Evolutionary conservation across 192 early-diverging fungal genomes (phyloP).

Genomic region (Entomortierella lignicola): DNA sequence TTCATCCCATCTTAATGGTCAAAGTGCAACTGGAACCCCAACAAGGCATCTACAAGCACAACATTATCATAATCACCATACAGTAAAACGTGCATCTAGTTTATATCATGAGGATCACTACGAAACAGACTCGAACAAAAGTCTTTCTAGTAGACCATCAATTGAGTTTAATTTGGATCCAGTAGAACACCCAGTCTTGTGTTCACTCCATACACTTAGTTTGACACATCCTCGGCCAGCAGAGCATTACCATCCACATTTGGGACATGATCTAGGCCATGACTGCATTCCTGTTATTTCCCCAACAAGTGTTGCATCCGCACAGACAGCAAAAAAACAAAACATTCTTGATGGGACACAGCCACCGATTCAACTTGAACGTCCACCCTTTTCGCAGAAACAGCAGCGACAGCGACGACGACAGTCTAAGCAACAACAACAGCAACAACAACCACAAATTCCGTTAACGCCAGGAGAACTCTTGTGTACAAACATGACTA

Average conservation of each 20-base stretch:
- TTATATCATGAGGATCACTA: constrained; percentile 3
- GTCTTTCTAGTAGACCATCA: constrained; percentile 9
- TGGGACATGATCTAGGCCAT: constrained; percentile 46
- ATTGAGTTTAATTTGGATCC: constrained; percentile 21
- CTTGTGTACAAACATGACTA: neutral
- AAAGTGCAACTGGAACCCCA: neutral
- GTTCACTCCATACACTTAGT: constrained; percentile 36
- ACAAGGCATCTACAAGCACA: constrained; percentile 9
- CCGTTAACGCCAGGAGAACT: constrained; percentile 6
- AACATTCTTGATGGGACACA: neutral
- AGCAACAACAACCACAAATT: neutral
- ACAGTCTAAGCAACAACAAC: no score
- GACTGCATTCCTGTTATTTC: constrained; percentile 19
- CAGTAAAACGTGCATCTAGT: neutral
- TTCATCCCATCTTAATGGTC: neutral
- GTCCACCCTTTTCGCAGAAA: neutral
- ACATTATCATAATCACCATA: neutral
- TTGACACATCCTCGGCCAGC: constrained; percentile 34
- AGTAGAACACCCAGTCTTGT: constrained; percentile 34
- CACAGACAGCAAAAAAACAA: constrained; percentile 2
- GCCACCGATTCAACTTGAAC: neutral
- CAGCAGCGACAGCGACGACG: neutral
- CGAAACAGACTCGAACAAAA: neutral
- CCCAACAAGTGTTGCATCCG: neutral
- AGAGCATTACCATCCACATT: constrained; percentile 39